These are phyloP conservation scores for Chrysopogon serrulatus DNA, from an alignment of 176 grass and related monocot genomes.

Conservation along the genomic window DNA sequence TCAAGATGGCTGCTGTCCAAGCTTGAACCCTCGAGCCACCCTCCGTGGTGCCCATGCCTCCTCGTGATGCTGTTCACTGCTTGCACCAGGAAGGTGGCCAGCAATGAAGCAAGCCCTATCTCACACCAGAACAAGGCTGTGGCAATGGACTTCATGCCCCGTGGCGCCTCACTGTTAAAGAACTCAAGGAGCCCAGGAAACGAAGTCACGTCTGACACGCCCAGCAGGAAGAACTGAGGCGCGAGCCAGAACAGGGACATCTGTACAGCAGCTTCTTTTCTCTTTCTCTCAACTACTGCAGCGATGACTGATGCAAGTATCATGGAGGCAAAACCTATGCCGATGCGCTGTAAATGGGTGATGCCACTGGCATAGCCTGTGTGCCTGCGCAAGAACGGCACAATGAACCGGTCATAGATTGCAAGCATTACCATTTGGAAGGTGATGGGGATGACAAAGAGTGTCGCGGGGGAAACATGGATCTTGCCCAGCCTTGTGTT, in stretches of 20 bases:
- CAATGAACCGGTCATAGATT: conserved; percentile 40
- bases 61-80: conserved; percentile 41
- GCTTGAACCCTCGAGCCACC: conserved; percentile 63
- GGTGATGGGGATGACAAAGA: conserved; percentile 46
- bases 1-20: conserved; percentile 64
- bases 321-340: conserved; percentile 30
- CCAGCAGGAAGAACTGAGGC: conserved; percentile 51
- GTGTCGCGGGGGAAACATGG: conserved; percentile 42
- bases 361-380: conserved; percentile 39
- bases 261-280: conserved; percentile 18
- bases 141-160: conserved; percentile 57
- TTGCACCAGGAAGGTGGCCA: conserved; percentile 45
- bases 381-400: conserved; percentile 31
- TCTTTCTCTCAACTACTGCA: conserved; percentile 38
- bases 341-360: conserved; percentile 41
- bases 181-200: conserved; percentile 74
- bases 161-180: conserved; percentile 54
- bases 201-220: conserved; percentile 48
- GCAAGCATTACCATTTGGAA: conserved; percentile 52
- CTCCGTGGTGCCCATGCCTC: conserved; percentile 14
- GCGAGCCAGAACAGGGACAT: conserved; percentile 63
- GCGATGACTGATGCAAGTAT: conserved; percentile 23
- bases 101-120: conserved; percentile 35
- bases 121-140: conserved; percentile 60
- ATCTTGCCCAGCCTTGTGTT: conserved; percentile 54